Conservation (phyloP, 768 basidiomycete species). For the Lentinula edodes region DNA sequence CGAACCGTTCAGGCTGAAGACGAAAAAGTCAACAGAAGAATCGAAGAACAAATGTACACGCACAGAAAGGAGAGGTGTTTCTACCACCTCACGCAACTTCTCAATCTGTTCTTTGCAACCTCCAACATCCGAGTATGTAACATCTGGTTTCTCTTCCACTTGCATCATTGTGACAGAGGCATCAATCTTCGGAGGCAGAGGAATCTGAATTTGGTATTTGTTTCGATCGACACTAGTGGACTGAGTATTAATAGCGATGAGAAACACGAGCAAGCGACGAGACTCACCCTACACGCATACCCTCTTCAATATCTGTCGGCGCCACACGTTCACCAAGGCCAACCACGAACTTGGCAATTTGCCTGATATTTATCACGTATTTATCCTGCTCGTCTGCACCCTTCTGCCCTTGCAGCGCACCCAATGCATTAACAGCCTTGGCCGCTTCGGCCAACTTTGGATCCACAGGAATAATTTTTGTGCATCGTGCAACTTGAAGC, state of each 20-base stretch:
- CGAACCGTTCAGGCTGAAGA: slow-evolving; percentile 92
- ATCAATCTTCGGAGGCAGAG: slow-evolving; percentile 97
- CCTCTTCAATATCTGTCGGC: slow-evolving; percentile 98
- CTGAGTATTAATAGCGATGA: neutral
- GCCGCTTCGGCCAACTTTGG: slow-evolving; percentile 72
- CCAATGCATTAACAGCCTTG: slow-evolving; percentile 69
- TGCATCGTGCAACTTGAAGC: slow-evolving; percentile 95
- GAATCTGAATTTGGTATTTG: slow-evolving; percentile 99
- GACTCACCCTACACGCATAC: slow-evolving; percentile 98
- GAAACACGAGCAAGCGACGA: neutral
- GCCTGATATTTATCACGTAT: slow-evolving; percentile 99
- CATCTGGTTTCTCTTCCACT: slow-evolving; percentile 97
- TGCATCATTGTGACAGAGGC: slow-evolving; percentile 99
- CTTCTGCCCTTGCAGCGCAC: slow-evolving; percentile 81
- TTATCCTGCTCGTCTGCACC: slow-evolving; percentile 99
- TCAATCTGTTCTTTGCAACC: slow-evolving; percentile 99
- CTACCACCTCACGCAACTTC: slow-evolving; percentile 97
- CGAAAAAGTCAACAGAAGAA: slow-evolving; percentile 14
- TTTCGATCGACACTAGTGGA: slow-evolving; percentile 79
- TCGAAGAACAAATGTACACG: slow-evolving; percentile 20
- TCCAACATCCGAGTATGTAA: slow-evolving; percentile 96
- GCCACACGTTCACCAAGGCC: slow-evolving; percentile 95
- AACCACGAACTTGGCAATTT: slow-evolving; percentile 99
- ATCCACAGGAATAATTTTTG: slow-evolving; percentile 92
- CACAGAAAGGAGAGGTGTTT: slow-evolving; percentile 91